These are phyloP conservation scores for Ensete glaucum DNA, from an alignment of 176 grass and related monocot species.

Conservation along the genomic window DNA sequence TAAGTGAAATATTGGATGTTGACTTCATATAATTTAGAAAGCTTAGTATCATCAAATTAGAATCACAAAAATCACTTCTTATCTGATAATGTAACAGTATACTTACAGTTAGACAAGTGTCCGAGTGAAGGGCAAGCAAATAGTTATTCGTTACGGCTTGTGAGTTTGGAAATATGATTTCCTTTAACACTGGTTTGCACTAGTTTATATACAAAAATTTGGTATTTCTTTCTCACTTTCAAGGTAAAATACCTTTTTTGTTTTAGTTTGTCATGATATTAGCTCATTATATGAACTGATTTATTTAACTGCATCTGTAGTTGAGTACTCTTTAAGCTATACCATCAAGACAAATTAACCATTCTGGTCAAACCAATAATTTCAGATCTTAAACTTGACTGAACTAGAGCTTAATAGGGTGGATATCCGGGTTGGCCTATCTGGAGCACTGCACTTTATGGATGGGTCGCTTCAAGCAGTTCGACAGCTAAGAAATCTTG, in stretches of 20 bases:
- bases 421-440: constrained; percentile 79
- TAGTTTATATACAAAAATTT: no score
- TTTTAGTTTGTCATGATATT: neutral
- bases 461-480: constrained; percentile 88
- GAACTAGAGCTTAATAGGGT: constrained; percentile 95
- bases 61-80: no score
- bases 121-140: no score
- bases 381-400: constrained; percentile 97
- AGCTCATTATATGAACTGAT: neutral
- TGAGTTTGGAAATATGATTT: neutral
- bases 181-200: neutral
- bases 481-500: constrained; percentile 78
- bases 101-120: no score
- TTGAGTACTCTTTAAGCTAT: neutral
- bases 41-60: no score
- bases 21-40: no score
- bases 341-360: neutral
- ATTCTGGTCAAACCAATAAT: constrained; percentile 17
- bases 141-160: neutral
- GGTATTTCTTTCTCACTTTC: neutral
- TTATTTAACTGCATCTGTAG: neutral
- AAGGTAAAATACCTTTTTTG: neutral
- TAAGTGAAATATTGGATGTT: no score
- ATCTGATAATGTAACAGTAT: no score
- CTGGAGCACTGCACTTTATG: constrained; percentile 90